phyloP scores from a whole-genome alignment of 805 yeast genomes.

The Komagataella pastoris region DNA sequence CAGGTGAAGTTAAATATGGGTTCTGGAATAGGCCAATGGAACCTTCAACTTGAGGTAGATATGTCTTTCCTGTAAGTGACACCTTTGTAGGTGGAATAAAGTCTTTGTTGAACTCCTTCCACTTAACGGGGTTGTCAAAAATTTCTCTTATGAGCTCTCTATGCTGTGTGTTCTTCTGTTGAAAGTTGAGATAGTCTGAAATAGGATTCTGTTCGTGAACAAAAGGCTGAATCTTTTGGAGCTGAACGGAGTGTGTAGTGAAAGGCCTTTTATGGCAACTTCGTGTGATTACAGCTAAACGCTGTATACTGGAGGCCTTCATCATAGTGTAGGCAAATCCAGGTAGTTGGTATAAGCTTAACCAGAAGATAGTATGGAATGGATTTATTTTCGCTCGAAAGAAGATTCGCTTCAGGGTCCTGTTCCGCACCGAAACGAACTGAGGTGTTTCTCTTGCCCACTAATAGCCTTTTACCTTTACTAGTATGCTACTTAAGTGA shows the following conservation, averaged over 20 bases:
- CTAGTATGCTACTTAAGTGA: neutral
- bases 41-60: conserved; percentile 2
- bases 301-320: neutral
- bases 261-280: neutral
- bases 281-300: neutral
- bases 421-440: no score
- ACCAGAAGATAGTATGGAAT: neutral
- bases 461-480: neutral
- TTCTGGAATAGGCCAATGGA: conserved; percentile 64
- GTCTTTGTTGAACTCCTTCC: conserved; percentile 34
- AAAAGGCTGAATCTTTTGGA: neutral
- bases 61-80: conserved; percentile 1
- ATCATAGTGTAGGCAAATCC: neutral
- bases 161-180: neutral
- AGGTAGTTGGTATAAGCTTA: neutral
- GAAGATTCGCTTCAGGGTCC: neutral
- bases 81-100: conserved; percentile 1
- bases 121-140: conserved; percentile 50
- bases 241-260: neutral
- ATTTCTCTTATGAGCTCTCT: conserved; percentile 26
- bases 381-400: neutral
- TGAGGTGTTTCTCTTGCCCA: neutral
- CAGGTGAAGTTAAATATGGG: conserved; percentile 52
- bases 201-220: neutral
- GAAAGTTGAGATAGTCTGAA: neutral